Base-by-base conservation (phyloP, 73 alveolate genomes). In the Paramecium octaurelia region DNA sequence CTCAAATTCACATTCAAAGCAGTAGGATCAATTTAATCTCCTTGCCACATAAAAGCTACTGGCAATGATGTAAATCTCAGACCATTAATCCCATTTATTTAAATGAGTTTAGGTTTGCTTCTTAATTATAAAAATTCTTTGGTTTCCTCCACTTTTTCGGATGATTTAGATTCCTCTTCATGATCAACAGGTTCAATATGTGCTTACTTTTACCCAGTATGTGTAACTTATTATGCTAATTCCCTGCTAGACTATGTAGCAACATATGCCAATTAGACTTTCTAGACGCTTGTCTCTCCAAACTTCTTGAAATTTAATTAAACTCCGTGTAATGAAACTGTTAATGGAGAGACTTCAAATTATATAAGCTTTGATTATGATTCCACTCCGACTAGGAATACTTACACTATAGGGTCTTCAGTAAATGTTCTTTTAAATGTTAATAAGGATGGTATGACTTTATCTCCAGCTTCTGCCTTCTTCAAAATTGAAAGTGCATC, bases 11-110 rank as follows among this genome's bases (percentile, higher is more conserved):
- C 91, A 80, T 80, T 80, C 12, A 80, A 43, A 38, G 91, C 91
- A 20, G 91, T 80, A 11, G 91, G 91, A 23, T 80, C 91, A 80
- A 80, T 80, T 43, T 40, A 44, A 80, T 80, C 91, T 18, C 91
- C 91, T 80, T 80, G 44, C 91, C 91, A 80, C 91, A 80, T 80
- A 44, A 80, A 80, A 14, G 57, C 46, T 8, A 80, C 44, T 9
- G 91, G 91, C 12, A 27, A 23, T 23, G 46, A 80, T 80, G 57
- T 31, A 80, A 42, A 80, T 80, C 91, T 40, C 24, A 80, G 48
- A 23, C 91, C 91, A 80, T 80, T 80, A 10, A 80, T 31, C 0
- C 91, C 91, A 80, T 80, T 80, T 12, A 80, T 80, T 46, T 80
- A 80, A 12, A 80, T 64, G 8, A 80, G 57, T 23, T 80, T 80